These are phyloP conservation scores for Calonectria pseudoturangicola DNA, from an alignment of 2,329 filamentous ascomycete genomes.

Conservation along the genomic window DNA sequence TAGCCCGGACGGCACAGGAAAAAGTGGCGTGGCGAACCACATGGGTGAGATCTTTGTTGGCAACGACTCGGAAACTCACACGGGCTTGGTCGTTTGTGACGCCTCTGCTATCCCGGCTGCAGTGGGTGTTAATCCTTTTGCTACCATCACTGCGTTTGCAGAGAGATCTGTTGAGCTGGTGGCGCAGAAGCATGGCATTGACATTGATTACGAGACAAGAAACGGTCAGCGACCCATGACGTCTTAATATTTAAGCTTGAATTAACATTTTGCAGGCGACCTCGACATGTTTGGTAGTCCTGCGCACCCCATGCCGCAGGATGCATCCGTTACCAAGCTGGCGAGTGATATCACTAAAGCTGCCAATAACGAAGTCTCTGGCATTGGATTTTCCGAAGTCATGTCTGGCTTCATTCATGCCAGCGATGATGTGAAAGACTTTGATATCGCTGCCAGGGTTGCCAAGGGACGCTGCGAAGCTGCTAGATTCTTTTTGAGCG, in stretches of 20 bases:
- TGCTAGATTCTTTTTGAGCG: slow-evolving; percentile 76
- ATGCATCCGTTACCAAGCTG: slow-evolving; percentile 20
- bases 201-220: slow-evolving; percentile 44
- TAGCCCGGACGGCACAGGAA: slow-evolving; percentile 74
- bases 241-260: slow-evolving; percentile 39
- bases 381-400: slow-evolving; percentile 78
- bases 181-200: slow-evolving; percentile 36
- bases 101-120: slow-evolving; percentile 77
- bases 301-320: slow-evolving; percentile 62
- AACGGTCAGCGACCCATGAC: slow-evolving; percentile 39
- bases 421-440: slow-evolving; percentile 31
- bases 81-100: slow-evolving; percentile 77
- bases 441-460: slow-evolving; percentile 39
- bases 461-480: slow-evolving; percentile 67
- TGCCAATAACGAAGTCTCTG: slow-evolving; percentile 56
- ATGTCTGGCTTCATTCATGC: slow-evolving; percentile 77
- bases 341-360: slow-evolving; percentile 29
- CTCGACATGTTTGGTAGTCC: slow-evolving; percentile 75
- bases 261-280: slow-evolving; percentile 9
- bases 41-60: slow-evolving; percentile 76
- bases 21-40: slow-evolving; percentile 77
- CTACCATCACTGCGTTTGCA: slow-evolving; percentile 81
- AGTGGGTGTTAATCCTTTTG: slow-evolving; percentile 80
- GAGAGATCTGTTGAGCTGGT: slow-evolving; percentile 74
- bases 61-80: slow-evolving; percentile 68